A percentile compares a stretch with the other conserved stretches of the same genome.
These are phyloP conservation scores for Auricularia sp. DNA, from an alignment of 768 basidiomycete genomes.

Conservation along the genomic window DNA sequence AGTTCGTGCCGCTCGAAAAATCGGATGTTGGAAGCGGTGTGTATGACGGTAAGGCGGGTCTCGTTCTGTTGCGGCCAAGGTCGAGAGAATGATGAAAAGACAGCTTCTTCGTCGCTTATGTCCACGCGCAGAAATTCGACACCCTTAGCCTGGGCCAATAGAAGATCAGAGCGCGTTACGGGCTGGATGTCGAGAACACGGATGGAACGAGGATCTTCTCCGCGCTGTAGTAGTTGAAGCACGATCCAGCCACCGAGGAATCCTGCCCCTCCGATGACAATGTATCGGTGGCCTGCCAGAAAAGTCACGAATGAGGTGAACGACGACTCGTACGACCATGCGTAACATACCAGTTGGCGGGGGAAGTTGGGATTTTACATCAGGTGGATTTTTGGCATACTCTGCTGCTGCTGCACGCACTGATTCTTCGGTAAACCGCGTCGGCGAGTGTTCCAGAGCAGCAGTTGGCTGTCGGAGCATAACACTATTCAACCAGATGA, in stretches of 20 bases:
- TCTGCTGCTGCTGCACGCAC: not conserved
- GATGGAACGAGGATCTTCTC: slow-evolving; percentile 57
- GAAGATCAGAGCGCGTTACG: slow-evolving; percentile 49
- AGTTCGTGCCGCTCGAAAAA: slow-evolving; percentile 56
- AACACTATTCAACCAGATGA: not conserved
- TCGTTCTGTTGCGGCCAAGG: slow-evolving; percentile 42
- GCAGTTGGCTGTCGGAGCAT: not conserved
- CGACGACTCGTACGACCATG: no score
- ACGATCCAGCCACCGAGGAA: slow-evolving; percentile 76
- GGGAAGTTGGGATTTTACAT: not conserved
- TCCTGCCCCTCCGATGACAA: slow-evolving; percentile 69
- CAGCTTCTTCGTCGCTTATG: slow-evolving; percentile 41
- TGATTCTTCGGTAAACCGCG: not conserved
- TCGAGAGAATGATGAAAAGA: slow-evolving; percentile 50
- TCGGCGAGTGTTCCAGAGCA: not conserved
- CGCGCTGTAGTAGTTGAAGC: slow-evolving; percentile 53
- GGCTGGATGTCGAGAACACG: slow-evolving; percentile 55
- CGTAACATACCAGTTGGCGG: not conserved
- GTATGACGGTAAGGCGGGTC: slow-evolving; percentile 53
- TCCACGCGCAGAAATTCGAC: slow-evolving; percentile 53
- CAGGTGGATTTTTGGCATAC: not conserved
- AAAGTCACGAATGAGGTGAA: no score
- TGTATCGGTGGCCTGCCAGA: slow-evolving; percentile 60
- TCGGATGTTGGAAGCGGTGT: slow-evolving; percentile 75
- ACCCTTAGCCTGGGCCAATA: slow-evolving; percentile 37